A percentile compares a stretch with the other conserved stretches of the same genome.
Conservation (phyloP, 2,329 filamentous ascomycete species). For the Dactylellina drechsleri region DNA sequence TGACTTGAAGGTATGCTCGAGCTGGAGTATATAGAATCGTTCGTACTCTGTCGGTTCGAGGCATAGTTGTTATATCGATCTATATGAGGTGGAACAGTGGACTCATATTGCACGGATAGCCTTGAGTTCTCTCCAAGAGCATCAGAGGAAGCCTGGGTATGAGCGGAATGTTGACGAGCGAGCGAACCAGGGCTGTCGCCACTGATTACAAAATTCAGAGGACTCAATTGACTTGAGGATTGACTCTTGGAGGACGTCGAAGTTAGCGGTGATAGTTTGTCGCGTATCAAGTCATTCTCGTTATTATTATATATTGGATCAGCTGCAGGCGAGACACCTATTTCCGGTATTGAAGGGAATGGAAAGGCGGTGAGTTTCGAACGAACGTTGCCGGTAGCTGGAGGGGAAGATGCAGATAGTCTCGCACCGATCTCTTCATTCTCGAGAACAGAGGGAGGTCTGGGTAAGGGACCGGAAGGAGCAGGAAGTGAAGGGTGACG, state of each 20-base stretch:
- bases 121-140: conserved; percentile 29
- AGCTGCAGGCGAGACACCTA: neutral
- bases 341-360: conserved; percentile 34
- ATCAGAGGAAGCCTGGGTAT: conserved; percentile 48
- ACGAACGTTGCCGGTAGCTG: conserved; percentile 3
- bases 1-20: conserved; percentile 15
- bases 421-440: conserved; percentile 42
- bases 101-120: conserved; percentile 1
- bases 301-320: neutral
- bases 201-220: neutral
- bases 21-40: conserved; percentile 17
- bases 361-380: conserved; percentile 35
- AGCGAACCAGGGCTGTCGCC: conserved; percentile 5
- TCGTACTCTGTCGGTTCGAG: neutral
- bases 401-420: conserved; percentile 31
- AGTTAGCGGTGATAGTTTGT: neutral
- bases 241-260: neutral
- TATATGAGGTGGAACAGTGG: neutral
- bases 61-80: conserved; percentile 5
- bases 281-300: neutral
- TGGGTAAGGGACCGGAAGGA: conserved; percentile 38
- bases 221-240: conserved; percentile 23
- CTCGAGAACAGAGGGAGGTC: conserved; percentile 35
- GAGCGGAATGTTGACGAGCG: conserved; percentile 22
- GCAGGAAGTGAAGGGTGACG: conserved; percentile 39